Evolutionary conservation across 2,329 filamentous ascomycete genomes (phyloP).

Genomic region (Aureobasidium sp.): DNA sequence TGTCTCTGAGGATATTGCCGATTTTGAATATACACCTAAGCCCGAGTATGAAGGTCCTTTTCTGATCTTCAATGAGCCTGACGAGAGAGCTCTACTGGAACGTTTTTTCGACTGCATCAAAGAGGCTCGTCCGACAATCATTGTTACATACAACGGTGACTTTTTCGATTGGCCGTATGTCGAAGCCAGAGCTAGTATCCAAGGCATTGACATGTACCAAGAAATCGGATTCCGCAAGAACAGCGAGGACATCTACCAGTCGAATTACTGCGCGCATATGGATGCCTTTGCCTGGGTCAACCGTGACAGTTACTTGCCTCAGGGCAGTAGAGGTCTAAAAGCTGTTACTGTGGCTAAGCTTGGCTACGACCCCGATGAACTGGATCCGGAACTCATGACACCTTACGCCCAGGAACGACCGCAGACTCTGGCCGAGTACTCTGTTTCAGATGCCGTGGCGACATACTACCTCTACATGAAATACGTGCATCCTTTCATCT

Average conservation of each 20-base stretch:
- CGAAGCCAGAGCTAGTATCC: conserved; percentile 82
- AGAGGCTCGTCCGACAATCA: conserved; percentile 86
- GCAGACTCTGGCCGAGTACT: conserved; percentile 93
- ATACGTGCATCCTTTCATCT: conserved; percentile 99
- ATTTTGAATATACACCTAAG: conserved; percentile 97
- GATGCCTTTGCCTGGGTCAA: conserved; percentile 99
- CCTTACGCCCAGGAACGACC: conserved; percentile 79
- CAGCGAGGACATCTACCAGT: conserved; percentile 92
- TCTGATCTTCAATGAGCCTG: conserved; percentile 96
- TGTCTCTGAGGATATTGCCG: conserved; percentile 91
- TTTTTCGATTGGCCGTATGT: conserved; percentile 99
- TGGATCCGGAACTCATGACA: conserved; percentile 96
- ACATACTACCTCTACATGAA: conserved; percentile 99
- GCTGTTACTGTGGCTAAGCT: conserved; percentile 97
- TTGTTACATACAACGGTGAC: conserved; percentile 99
- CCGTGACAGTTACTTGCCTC: conserved; percentile 93
- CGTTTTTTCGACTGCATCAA: conserved; percentile 95
- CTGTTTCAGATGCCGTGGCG: conserved; percentile 95
- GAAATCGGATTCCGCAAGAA: conserved; percentile 97
- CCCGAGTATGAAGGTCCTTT: conserved; percentile 93
- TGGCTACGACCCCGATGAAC: conserved; percentile 94
- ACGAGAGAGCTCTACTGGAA: conserved; percentile 81
- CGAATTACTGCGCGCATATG: conserved; percentile 94
- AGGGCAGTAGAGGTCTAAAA: conserved; percentile 94
- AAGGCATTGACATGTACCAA: conserved; percentile 98